These are phyloP conservation scores for Candida chilensis DNA, from an alignment of 805 yeast species.

Conservation along the genomic window DNA sequence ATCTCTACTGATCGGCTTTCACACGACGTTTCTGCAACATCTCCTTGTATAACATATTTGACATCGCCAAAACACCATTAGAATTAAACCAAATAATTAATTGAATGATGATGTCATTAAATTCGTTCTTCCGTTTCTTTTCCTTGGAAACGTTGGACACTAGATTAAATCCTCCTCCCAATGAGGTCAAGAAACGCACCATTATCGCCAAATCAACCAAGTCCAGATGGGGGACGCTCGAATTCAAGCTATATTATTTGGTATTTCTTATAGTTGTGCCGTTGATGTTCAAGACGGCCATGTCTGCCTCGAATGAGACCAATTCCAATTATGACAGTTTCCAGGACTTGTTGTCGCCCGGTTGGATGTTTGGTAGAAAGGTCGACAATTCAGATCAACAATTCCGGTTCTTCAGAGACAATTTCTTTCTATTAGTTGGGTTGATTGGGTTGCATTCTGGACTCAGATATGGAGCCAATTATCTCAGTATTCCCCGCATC, in stretches of 20 bases:
- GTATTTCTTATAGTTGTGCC: conserved; percentile 70
- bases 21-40: too few relatives aligned
- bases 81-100: too few relatives aligned
- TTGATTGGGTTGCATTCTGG: conserved; percentile 46
- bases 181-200: conserved; percentile 16
- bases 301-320: conserved; percentile 67
- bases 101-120: conserved; percentile 4
- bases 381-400: conserved; percentile 92
- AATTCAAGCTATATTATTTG: conserved; percentile 60
- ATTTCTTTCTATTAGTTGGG: conserved; percentile 52
- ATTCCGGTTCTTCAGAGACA: conserved; percentile 80
- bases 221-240: conserved; percentile 69
- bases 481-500: conserved; percentile 25
- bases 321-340: conserved; percentile 67
- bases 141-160: conserved; percentile 43
- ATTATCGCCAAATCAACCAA: conserved; percentile 10
- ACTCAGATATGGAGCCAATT: conserved; percentile 29
- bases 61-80: too few relatives aligned
- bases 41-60: too few relatives aligned
- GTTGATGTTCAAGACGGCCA: conserved; percentile 70
- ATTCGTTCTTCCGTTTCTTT: conserved; percentile 24
- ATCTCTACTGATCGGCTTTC: too few relatives aligned
- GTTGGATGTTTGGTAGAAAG: conserved; percentile 87
- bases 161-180: conserved; percentile 32
- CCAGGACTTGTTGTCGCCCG: conserved; percentile 54